A percentile compares a stretch with the other conserved stretches of the same genome.
phyloP scores from a whole-genome alignment of 371 early-diverging fungal genomes.

The Mortierella sp. region DNA sequence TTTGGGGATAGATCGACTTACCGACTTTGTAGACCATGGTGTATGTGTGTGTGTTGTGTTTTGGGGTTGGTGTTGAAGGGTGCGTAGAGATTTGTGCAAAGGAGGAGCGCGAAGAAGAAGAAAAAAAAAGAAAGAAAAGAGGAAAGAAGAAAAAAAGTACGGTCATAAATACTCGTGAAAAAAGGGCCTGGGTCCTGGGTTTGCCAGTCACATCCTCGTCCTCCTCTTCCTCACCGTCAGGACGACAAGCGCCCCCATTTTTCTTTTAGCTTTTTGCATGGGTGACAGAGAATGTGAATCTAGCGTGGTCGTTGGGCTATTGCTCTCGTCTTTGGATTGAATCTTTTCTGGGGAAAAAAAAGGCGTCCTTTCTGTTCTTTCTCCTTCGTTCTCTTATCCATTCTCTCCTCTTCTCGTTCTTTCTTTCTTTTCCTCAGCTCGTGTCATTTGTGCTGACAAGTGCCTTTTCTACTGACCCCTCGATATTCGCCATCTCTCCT shows the following conservation, averaged over 20 bases:
- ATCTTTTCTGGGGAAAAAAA: background rate
- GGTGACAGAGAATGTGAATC: background rate
- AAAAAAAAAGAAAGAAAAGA: constrained; percentile 12
- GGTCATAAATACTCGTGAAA: background rate
- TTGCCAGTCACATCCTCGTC: background rate
- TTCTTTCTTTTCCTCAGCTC: background rate
- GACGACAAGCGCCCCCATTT: background rate
- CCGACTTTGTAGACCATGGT: constrained; percentile 36
- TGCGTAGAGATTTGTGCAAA: constrained; percentile 4
- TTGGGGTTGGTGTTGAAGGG: constrained; percentile 9
- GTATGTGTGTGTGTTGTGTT: background rate
- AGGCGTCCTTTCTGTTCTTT: background rate
- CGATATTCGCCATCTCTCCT: background rate
- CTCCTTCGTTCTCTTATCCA: background rate
- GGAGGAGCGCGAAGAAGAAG: constrained; percentile 14
- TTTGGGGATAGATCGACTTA: constrained; percentile 7
- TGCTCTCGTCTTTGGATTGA: background rate
- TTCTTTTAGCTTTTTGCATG: background rate
- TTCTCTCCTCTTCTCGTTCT: background rate
- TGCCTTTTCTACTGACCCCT: background rate
- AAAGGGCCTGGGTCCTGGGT: background rate
- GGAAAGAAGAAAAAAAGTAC: constrained; percentile 4
- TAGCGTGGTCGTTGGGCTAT: background rate
- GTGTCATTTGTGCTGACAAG: background rate
- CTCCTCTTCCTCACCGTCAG: background rate